Conservation (phyloP, 805 yeast species). For the Phaffomyces thermotolerans region DNA sequence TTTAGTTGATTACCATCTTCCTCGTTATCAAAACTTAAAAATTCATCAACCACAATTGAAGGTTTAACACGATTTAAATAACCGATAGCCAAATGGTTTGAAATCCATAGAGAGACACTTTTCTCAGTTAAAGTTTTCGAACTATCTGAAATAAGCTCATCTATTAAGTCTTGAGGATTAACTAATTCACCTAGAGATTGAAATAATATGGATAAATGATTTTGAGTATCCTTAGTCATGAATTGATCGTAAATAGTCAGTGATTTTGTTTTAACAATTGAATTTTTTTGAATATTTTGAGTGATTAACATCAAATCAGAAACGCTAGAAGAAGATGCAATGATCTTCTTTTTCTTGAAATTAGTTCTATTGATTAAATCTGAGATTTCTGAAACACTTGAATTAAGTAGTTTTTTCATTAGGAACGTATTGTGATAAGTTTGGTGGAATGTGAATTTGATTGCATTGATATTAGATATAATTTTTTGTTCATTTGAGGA, state of each 20-base stretch:
- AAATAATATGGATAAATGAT: conserved; percentile 12
- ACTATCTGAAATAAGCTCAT: conserved; percentile 17
- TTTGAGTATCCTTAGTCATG: conserved; percentile 20
- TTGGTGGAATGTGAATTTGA: conserved; percentile 12
- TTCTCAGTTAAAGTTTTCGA: conserved; percentile 12
- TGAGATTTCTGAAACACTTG: conserved; percentile 17
- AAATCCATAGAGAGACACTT: conserved; percentile 33
- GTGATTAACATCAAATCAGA: conserved; percentile 18
- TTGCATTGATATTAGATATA: conserved; percentile 14
- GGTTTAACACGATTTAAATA: conserved; percentile 10
- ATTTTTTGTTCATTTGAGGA: conserved; percentile 21
- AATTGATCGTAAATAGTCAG: conserved; percentile 18
- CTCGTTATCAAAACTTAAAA: conserved; percentile 25
- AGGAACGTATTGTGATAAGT: conserved; percentile 7
- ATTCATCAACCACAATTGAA: conserved; percentile 18
- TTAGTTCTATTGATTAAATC: conserved; percentile 12
- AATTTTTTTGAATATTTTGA: conserved; percentile 7
- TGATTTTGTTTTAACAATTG: neutral
- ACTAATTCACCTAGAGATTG: conserved; percentile 16
- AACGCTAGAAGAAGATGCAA: conserved; percentile 2
- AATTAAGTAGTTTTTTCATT: conserved; percentile 10
- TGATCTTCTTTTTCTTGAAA: conserved; percentile 8
- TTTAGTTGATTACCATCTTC: conserved; percentile 4
- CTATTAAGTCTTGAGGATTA: conserved; percentile 16
- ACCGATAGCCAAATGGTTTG: conserved; percentile 27